Evolutionary conservation across 2,329 filamentous ascomycete genomes (phyloP), one percentile per base, ranked within the genome.

Genomic region (Talaromyces islandicus): DNA sequence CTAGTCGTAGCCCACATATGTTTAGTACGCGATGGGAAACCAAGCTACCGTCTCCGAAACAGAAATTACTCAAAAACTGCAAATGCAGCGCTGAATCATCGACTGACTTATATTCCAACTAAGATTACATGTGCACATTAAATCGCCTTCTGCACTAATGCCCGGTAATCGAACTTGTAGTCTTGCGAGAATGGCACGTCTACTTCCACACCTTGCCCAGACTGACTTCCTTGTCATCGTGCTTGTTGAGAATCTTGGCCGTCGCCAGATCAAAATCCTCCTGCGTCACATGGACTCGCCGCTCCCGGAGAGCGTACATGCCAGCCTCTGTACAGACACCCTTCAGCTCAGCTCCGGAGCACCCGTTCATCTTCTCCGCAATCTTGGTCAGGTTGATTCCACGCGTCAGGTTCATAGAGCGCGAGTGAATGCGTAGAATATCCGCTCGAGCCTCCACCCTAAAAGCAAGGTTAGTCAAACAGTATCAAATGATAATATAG

Each of bases 311-410:
- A 14, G 94, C 94, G 73, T 94, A 99, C 94, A 99, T 99, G 70
- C 94, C 94, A 2, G 94, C 92, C 78, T 99, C 94, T 52, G 94
- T 99, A 76, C 94, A 99, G 54, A 99, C 94, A 80, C 94, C 94
- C 86, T 99, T 99, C 69, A 99, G 79, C 79, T 99, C 94, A 58
- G 94, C 94, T 63, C 94, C 94, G 3, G 92, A 97, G 78, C 94
- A 99, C 56, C 94, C 94, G 71, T 97, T 97, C 94, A 99, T 99
- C 85, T 97, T 97, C 83, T 99, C 94, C 30, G 94, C 94, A 69
- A 97, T 96, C 86, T 99, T 99, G 70, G 85, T 96, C 66, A 99
- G 81, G 78, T 99, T 96, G 81, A 99, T 97, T 57, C 94, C 94
- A 71, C 94, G 86, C 14, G 94, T 99, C 69, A 99, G 78, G 79